Conservation (phyloP, 345 rosid species). For the Brassica napus region Da-Ae NC_063445.1:55092501-55093000, state of each 20-base stretch:
- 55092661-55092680: conserved; percentile 73
- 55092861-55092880: no score
- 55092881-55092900: no score
- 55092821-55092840: no score
- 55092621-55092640: conserved; percentile 58
- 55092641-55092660: conserved; percentile 66
- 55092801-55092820: no score
- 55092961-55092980: conserved; percentile 62
- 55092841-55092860: no score
- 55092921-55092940: conserved; percentile 76
- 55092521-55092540: conserved; percentile 67
- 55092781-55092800: no score
- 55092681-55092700: conserved; percentile 42
- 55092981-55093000: conserved; percentile 73
- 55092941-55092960: conserved; percentile 81
- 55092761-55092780: no score
- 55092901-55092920: conserved; percentile 50
- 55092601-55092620: conserved; percentile 63
- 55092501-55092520: conserved; percentile 54
- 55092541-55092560: conserved; percentile 68
- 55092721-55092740: no score
- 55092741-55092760: no score
- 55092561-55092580: conserved; percentile 54
- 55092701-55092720: not conserved
- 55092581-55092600: conserved; percentile 66